A percentile compares a stretch with the other conserved stretches of the same genome.
Evolutionary conservation across 257 asterid species (phyloP).

Genomic region (Primulina huaijiensis): DNA sequence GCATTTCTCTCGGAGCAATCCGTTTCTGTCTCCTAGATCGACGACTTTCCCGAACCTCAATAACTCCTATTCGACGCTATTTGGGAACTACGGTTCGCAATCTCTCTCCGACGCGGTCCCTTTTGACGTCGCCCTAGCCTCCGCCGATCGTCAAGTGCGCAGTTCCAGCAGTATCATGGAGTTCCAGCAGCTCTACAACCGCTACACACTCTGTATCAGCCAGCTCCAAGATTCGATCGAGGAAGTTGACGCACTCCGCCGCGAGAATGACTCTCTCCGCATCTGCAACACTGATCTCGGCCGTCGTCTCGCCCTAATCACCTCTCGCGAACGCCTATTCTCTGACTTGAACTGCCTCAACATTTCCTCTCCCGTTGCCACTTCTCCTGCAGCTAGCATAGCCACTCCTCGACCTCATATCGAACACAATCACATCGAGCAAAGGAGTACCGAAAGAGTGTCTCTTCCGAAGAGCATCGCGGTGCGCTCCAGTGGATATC

Average conservation of each 20-base stretch:
- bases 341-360: slow-evolving; percentile 58
- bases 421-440: slow-evolving; percentile 41
- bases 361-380: slow-evolving; percentile 30
- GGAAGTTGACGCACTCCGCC: slow-evolving; percentile 56
- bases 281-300: slow-evolving; percentile 61
- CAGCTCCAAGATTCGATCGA: slow-evolving; percentile 54
- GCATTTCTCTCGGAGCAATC: slow-evolving; percentile 33
- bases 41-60: slow-evolving; percentile 37
- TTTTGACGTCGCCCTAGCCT: slow-evolving; percentile 33
- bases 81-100: slow-evolving; percentile 38
- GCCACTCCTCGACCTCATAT: slow-evolving; percentile 25
- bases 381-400: slow-evolving; percentile 24
- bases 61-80: slow-evolving; percentile 44
- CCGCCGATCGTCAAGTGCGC: slow-evolving; percentile 40
- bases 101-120: slow-evolving; percentile 47
- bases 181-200: slow-evolving; percentile 78
- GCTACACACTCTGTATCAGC: slow-evolving; percentile 50
- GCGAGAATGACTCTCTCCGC: slow-evolving; percentile 55
- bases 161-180: slow-evolving; percentile 50
- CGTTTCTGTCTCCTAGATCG: slow-evolving; percentile 51
- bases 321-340: slow-evolving; percentile 59
- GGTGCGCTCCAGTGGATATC: slow-evolving; percentile 64
- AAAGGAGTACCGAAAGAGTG: slow-evolving; percentile 41
- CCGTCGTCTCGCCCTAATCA: slow-evolving; percentile 52
- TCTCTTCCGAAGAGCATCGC: slow-evolving; percentile 77